Evolutionary conservation across 2,329 filamentous ascomycete species (phyloP).

Genomic region (Aspergillus hortae): DNA sequence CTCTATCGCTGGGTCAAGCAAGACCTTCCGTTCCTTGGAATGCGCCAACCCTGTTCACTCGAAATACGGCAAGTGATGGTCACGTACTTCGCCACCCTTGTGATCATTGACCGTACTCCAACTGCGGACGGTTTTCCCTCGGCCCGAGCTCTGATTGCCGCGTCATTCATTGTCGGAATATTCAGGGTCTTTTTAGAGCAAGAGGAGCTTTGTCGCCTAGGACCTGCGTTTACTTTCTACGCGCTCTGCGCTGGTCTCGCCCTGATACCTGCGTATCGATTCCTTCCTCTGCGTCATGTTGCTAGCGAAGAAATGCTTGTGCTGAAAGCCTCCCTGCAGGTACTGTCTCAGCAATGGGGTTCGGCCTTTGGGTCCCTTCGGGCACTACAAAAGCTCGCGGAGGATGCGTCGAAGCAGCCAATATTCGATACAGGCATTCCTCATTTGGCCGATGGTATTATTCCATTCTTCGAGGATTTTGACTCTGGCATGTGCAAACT

Average conservation of each 20-base stretch:
- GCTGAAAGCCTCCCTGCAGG: not conserved
- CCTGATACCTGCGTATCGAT: constrained; percentile 38
- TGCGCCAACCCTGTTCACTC: not conserved
- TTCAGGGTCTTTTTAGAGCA: constrained; percentile 31
- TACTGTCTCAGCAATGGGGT: not conserved
- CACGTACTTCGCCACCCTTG: constrained; percentile 38
- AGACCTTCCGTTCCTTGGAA: not conserved
- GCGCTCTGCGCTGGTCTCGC: constrained; percentile 38
- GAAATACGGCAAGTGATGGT: constrained; percentile 30
- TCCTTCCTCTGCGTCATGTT: not conserved
- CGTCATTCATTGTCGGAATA: not conserved
- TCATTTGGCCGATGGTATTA: not conserved
- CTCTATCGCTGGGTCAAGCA: not conserved
- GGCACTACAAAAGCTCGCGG: not conserved
- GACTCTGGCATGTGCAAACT: too few relatives aligned
- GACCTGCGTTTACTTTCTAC: constrained; percentile 42
- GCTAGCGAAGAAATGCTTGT: not conserved
- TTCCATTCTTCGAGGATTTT: too few relatives aligned
- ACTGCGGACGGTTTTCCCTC: not conserved
- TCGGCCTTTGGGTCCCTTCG: not conserved
- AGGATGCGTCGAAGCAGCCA: not conserved
- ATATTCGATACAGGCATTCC: too few relatives aligned
- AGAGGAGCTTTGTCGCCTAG: constrained; percentile 40
- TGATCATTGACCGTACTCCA: constrained; percentile 36
- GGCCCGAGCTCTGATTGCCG: not conserved